Percentiles rank a stretch among this genome's conserved stretches.
These are phyloP conservation scores for Monosporascus ibericus DNA, from an alignment of 2,329 filamentous ascomycete species.

Conservation along the genomic window DNA sequence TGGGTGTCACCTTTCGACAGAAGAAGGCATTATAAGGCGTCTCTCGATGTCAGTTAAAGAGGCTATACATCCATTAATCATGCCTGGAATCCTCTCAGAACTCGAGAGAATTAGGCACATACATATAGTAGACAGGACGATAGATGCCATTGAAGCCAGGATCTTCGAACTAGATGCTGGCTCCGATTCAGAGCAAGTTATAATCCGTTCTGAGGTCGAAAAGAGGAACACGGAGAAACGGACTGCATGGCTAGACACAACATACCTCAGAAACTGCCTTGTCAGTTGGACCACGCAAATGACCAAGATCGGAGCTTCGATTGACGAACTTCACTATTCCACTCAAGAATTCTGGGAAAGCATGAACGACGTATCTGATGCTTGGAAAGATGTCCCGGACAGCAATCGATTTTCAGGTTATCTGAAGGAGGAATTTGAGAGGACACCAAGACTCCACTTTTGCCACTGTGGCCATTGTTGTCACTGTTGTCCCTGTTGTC, in stretches of 20 bases:
- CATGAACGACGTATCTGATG: neutral
- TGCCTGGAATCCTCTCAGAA: conserved; percentile 25
- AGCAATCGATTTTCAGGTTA: too few species aligned
- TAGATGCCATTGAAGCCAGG: conserved; percentile 15
- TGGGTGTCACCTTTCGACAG: conserved; percentile 10
- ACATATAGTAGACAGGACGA: conserved; percentile 9
- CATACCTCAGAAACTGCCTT: conserved; percentile 19
- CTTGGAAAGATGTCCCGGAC: too few species aligned
- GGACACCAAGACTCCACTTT: neutral
- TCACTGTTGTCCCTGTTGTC: neutral
- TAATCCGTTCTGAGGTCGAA: neutral
- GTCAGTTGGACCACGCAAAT: conserved; percentile 20
- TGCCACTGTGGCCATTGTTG: too few species aligned
- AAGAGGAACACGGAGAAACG: conserved; percentile 10
- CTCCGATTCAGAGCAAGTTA: neutral
- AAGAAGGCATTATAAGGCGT: conserved; percentile 12
- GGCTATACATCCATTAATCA: conserved; percentile 18
- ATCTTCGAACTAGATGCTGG: conserved; percentile 15
- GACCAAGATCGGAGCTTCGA: conserved; percentile 10
- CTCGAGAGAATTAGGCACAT: conserved; percentile 22
- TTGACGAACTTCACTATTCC: conserved; percentile 7
- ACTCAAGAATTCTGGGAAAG: neutral
- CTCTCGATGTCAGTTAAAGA: conserved; percentile 3
- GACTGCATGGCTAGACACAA: conserved; percentile 18
- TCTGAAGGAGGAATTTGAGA: too few species aligned